These are phyloP conservation scores for Aegilops bicornis DNA, from an alignment of 176 grass and related monocot species.

Conservation along the genomic window DNA sequence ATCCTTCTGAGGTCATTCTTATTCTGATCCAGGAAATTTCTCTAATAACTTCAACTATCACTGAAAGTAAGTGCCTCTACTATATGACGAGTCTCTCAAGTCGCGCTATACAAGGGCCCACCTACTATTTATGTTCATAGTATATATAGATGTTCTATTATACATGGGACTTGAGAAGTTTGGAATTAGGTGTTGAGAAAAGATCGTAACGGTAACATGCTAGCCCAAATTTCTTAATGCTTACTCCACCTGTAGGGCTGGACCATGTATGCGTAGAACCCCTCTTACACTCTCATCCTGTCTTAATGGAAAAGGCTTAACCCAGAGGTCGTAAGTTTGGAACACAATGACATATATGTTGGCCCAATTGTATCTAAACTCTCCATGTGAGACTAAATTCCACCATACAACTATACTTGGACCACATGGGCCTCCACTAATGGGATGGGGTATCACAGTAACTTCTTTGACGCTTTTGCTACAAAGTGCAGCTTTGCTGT, in stretches of 20 bases:
- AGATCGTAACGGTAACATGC: neutral
- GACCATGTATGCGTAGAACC: neutral
- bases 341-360: neutral
- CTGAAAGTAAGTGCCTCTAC: conserved; percentile 67
- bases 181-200: neutral
- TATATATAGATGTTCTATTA: neutral
- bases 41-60: conserved; percentile 59
- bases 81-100: conserved; percentile 10
- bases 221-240: neutral
- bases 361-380: neutral
- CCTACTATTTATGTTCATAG: neutral
- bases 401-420: neutral
- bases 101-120: neutral
- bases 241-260: neutral
- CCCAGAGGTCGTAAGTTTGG: neutral
- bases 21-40: conserved; percentile 90
- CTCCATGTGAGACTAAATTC: neutral
- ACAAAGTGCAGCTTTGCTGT: neutral
- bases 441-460: neutral
- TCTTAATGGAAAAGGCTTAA: neutral
- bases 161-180: conserved; percentile 1
- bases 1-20: conserved; percentile 87
- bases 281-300: neutral
- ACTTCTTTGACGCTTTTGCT: neutral
- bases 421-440: neutral